Conservation (phyloP, 306 rosid species). For the Pyrus bretschneideri region DNA sequence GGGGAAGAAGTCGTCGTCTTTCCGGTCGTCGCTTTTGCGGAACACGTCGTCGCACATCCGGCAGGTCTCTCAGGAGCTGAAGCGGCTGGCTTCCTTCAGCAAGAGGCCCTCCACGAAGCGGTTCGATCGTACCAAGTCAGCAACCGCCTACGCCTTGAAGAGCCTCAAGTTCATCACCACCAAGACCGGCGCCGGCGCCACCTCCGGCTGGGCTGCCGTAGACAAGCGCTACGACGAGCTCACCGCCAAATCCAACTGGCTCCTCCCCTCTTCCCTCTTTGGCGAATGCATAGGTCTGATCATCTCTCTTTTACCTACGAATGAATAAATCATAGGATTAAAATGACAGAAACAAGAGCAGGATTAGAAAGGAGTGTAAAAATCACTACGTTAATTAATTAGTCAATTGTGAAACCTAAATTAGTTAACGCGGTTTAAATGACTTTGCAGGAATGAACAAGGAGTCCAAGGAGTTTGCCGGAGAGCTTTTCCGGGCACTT, state of each 20-base stretch:
- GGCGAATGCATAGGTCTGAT: slow-evolving; percentile 47
- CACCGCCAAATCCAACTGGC: slow-evolving; percentile 35
- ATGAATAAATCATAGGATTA: not conserved
- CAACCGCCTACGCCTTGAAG: slow-evolving; percentile 44
- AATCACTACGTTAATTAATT: too few relatives aligned
- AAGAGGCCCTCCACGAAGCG: slow-evolving; percentile 17
- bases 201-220: slow-evolving; percentile 35
- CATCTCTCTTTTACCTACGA: not conserved
- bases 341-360: not conserved
- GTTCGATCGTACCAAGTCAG: slow-evolving; percentile 40
- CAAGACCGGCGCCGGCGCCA: slow-evolving; percentile 19
- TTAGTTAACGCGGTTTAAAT: not conserved
- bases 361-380: not conserved
- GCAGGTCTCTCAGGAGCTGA: slow-evolving; percentile 56
- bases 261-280: slow-evolving; percentile 40
- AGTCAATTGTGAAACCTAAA: too few relatives aligned
- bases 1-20: slow-evolving; percentile 34
- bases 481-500: slow-evolving; percentile 48
- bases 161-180: slow-evolving; percentile 47
- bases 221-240: slow-evolving; percentile 41
- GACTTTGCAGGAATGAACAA: slow-evolving; percentile 45
- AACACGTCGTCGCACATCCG: slow-evolving; percentile 29
- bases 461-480: slow-evolving; percentile 56
- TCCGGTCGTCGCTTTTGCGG: slow-evolving; percentile 27
- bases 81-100: slow-evolving; percentile 35